Evolutionary conservation across 768 basidiomycete species (phyloP).

Genomic region (Leccinum variicolor): DNA sequence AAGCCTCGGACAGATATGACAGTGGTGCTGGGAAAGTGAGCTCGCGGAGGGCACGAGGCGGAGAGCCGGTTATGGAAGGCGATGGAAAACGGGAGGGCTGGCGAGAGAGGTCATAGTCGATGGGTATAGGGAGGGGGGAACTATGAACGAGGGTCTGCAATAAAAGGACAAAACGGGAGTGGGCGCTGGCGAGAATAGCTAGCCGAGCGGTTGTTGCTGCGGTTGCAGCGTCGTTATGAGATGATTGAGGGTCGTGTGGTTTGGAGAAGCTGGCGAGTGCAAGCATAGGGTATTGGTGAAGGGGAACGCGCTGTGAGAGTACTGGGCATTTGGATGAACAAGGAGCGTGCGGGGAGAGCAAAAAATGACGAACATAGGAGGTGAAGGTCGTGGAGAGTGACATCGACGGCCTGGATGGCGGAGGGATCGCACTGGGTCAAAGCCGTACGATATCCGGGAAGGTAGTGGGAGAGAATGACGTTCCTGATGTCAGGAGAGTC

Average conservation of each 20-base stretch:
- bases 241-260: constrained; percentile 26
- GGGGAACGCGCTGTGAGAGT: constrained; percentile 57
- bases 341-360: constrained; percentile 4
- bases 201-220: constrained; percentile 33
- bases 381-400: constrained; percentile 59
- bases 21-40: constrained; percentile 76
- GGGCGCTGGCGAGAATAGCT: constrained; percentile 52
- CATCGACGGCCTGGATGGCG: constrained; percentile 43
- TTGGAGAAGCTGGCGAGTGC: constrained; percentile 53
- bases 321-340: constrained; percentile 38
- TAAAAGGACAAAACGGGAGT: constrained; percentile 72
- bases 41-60: constrained; percentile 43
- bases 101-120: constrained; percentile 41
- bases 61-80: constrained; percentile 14
- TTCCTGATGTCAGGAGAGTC: constrained; percentile 32
- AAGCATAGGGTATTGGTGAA: constrained; percentile 71
- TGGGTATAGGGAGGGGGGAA: constrained; percentile 43
- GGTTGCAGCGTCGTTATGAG: constrained; percentile 26
- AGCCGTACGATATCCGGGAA: constrained; percentile 54
- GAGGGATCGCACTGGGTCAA: constrained; percentile 39
- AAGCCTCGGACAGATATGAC: constrained; percentile 38
- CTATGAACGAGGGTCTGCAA: constrained; percentile 72
- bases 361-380: constrained; percentile 54
- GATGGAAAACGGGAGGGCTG: constrained; percentile 19
- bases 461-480: constrained; percentile 43